These are phyloP conservation scores for Vanrija pseudolonga DNA, from an alignment of 1,284 basidiomycete genomes.

Conservation along the genomic window DNA sequence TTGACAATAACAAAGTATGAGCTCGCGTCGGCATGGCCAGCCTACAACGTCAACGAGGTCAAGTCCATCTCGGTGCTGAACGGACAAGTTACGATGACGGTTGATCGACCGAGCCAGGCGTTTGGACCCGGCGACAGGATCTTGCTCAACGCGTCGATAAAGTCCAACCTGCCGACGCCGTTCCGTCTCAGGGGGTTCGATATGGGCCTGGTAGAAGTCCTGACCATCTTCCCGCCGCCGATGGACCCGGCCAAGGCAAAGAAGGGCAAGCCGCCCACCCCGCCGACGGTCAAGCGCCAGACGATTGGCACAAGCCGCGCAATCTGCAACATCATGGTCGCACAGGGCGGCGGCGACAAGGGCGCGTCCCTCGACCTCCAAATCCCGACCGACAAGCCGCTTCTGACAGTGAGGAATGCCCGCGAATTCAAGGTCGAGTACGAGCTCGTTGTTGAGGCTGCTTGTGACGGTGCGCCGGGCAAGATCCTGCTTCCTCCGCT, in stretches of 20 bases:
- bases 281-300: slow-evolving; percentile 58
- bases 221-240: slow-evolving; percentile 43
- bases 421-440: slow-evolving; percentile 77
- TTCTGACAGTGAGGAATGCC: slow-evolving; percentile 69
- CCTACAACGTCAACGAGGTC: slow-evolving; percentile 72
- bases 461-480: slow-evolving; percentile 61
- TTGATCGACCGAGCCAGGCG: slow-evolving; percentile 65
- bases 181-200: slow-evolving; percentile 78
- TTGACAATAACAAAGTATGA: slow-evolving; percentile 86
- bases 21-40: slow-evolving; percentile 80
- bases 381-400: slow-evolving; percentile 66
- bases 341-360: slow-evolving; percentile 62
- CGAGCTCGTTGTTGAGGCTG: slow-evolving; percentile 67
- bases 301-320: not conserved
- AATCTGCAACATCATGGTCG: not conserved
- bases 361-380: slow-evolving; percentile 64
- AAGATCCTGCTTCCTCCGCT: slow-evolving; percentile 62
- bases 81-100: slow-evolving; percentile 62
- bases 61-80: slow-evolving; percentile 60
- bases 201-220: slow-evolving; percentile 68
- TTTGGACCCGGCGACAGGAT: slow-evolving; percentile 81
- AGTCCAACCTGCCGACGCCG: slow-evolving; percentile 53
- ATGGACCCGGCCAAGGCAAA: slow-evolving; percentile 8
- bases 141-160: slow-evolving; percentile 62
- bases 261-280: slow-evolving; percentile 56